These are phyloP conservation scores for Biscogniauxia sp. DNA, from an alignment of 2,329 filamentous ascomycete species.

Conservation along the genomic window DNA sequence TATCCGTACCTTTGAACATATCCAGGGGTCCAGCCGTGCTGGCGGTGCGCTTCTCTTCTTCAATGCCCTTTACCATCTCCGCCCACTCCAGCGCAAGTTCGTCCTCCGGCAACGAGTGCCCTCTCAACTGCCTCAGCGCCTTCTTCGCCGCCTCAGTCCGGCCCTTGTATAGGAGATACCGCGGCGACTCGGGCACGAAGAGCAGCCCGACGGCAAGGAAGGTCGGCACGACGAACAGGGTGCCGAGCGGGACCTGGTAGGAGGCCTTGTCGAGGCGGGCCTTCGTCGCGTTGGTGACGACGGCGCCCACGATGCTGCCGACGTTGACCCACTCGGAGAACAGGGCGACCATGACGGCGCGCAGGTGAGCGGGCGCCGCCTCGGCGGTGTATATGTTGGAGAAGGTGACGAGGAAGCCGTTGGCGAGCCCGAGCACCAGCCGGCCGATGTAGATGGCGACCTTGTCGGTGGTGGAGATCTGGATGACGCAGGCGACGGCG, in stretches of 20 bases:
- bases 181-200: conserved; percentile 45
- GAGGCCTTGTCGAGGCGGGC: conserved; percentile 36
- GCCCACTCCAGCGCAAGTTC: conserved; percentile 39
- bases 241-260: conserved; percentile 47
- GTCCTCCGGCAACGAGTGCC: conserved; percentile 28
- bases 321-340: conserved; percentile 50
- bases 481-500: conserved; percentile 41
- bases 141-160: conserved; percentile 24
- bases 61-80: conserved; percentile 39
- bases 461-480: conserved; percentile 40
- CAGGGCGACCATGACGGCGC: conserved; percentile 47
- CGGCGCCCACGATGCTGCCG: conserved; percentile 45
- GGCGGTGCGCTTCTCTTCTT: conserved; percentile 36
- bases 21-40: conserved; percentile 34
- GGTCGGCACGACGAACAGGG: conserved; percentile 44
- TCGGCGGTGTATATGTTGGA: conserved; percentile 49
- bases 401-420: conserved; percentile 45
- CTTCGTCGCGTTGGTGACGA: conserved; percentile 42
- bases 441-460: conserved; percentile 45
- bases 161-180: conserved; percentile 41
- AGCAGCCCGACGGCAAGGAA: conserved; percentile 44
- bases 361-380: conserved; percentile 44
- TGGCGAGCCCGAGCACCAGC: conserved; percentile 42
- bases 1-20: conserved; percentile 34
- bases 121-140: conserved; percentile 32